A percentile compares a stretch with the other conserved stretches of the same genome.
These are phyloP conservation scores for Gleditsia sinensis DNA, from an alignment of 306 rosid genomes.

Conservation along the genomic window DNA sequence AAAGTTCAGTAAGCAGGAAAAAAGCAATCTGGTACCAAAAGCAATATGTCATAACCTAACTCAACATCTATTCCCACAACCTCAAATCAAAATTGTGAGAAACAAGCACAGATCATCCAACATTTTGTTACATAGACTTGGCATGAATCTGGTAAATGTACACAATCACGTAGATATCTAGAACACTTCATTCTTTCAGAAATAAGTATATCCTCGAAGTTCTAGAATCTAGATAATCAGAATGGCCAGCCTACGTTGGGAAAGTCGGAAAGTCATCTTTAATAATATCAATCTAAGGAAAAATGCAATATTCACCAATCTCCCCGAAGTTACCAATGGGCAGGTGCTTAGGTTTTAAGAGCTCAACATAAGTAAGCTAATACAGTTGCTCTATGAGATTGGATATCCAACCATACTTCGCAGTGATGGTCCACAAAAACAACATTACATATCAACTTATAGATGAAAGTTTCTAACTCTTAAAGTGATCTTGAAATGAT, in stretches of 20 bases:
- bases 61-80: background rate
- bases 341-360: background rate
- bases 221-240: constrained; percentile 11
- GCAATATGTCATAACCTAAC: too few species aligned
- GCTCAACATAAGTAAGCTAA: background rate
- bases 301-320: background rate
- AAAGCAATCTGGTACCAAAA: too few species aligned
- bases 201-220: background rate
- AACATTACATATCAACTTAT: background rate
- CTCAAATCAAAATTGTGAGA: background rate
- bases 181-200: background rate
- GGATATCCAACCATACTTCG: background rate
- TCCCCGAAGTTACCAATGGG: background rate
- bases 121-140: background rate
- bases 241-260: background rate
- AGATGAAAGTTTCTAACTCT: background rate
- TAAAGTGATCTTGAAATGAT: background rate
- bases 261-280: background rate
- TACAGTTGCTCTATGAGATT: background rate
- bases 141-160: background rate
- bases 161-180: background rate
- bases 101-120: constrained; percentile 12
- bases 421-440: background rate
- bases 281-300: background rate
- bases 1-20: too few species aligned